A percentile compares a stretch with the other conserved stretches of the same genome.
Evolutionary conservation across 2,329 filamentous ascomycete species (phyloP).

Genomic region (Cladorrhinum sp.): DNA sequence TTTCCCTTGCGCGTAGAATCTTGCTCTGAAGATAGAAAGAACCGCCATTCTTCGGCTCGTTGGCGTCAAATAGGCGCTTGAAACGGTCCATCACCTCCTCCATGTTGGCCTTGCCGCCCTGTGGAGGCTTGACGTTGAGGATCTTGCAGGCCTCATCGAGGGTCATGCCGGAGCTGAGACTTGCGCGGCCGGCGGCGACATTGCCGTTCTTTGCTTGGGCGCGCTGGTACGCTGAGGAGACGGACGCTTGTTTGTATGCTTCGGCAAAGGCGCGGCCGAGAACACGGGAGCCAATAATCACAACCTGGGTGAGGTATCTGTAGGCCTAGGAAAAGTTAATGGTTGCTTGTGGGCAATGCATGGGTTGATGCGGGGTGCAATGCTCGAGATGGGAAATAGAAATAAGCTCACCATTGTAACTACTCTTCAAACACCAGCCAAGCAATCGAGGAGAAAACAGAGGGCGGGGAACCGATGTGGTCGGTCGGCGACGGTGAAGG

Average conservation of each 20-base stretch:
- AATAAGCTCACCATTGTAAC: slow-evolving; percentile 3
- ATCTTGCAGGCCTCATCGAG: slow-evolving; percentile 97
- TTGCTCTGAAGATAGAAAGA: slow-evolving; percentile 99
- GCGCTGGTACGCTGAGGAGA: slow-evolving; percentile 77
- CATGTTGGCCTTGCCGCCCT: slow-evolving; percentile 71
- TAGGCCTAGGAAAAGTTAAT: slow-evolving; percentile 65
- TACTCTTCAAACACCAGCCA: background rate
- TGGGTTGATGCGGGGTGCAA: background rate
- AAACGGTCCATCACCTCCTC: slow-evolving; percentile 81
- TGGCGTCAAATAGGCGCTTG: slow-evolving; percentile 90
- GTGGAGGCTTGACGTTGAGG: slow-evolving; percentile 88
- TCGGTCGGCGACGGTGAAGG: background rate
- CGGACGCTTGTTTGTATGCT: slow-evolving; percentile 92
- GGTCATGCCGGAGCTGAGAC: slow-evolving; percentile 69
- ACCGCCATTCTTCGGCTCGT: slow-evolving; percentile 92
- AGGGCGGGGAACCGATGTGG: background rate
- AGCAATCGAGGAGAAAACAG: background rate
- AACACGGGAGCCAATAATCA: slow-evolving; percentile 85
- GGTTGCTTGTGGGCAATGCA: background rate
- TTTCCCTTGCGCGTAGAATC: slow-evolving; percentile 82
- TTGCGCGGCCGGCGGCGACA: slow-evolving; percentile 41
- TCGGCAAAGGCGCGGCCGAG: slow-evolving; percentile 90
- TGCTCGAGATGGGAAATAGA: background rate
- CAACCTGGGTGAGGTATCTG: slow-evolving; percentile 89
- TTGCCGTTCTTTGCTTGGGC: slow-evolving; percentile 59